Evolutionary conservation across 495 filamentous ascomycete genomes (phyloP).

Genomic region (Cercophora sp.): DNA sequence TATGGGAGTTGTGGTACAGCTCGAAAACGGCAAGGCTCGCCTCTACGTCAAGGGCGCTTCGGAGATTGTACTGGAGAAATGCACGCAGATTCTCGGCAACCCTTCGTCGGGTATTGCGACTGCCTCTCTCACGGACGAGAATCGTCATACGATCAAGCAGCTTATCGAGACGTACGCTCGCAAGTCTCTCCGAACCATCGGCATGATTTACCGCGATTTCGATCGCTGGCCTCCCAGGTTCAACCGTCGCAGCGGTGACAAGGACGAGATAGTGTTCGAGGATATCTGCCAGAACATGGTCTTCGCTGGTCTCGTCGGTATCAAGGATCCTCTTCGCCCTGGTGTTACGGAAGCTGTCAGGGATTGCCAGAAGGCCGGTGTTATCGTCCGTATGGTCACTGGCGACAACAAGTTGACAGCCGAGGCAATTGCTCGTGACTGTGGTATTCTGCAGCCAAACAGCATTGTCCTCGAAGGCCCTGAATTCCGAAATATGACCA

Average conservation of each 20-base stretch:
- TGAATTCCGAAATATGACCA: constrained; percentile 72
- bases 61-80: constrained; percentile 74
- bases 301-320: constrained; percentile 75
- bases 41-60: constrained; percentile 87
- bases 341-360: constrained; percentile 74
- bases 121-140: constrained; percentile 52
- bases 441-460: constrained; percentile 73
- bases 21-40: constrained; percentile 60
- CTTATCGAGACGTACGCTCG: constrained; percentile 75
- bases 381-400: constrained; percentile 87
- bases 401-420: constrained; percentile 82
- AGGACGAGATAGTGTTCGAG: constrained; percentile 70
- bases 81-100: constrained; percentile 66
- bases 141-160: constrained; percentile 55
- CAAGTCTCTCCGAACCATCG: constrained; percentile 82
- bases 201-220: constrained; percentile 82
- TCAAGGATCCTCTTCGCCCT: constrained; percentile 80
- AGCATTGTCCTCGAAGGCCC: constrained; percentile 81
- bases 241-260: constrained; percentile 61
- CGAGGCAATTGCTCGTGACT: constrained; percentile 75
- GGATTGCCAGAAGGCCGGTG: constrained; percentile 71
- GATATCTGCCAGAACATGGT: constrained; percentile 68
- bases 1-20: constrained; percentile 75
- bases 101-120: constrained; percentile 58
- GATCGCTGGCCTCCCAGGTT: constrained; percentile 79